Conservation (phyloP, 192 early-diverging fungal genomes). For the Coemansia guatemalensis region DNA sequence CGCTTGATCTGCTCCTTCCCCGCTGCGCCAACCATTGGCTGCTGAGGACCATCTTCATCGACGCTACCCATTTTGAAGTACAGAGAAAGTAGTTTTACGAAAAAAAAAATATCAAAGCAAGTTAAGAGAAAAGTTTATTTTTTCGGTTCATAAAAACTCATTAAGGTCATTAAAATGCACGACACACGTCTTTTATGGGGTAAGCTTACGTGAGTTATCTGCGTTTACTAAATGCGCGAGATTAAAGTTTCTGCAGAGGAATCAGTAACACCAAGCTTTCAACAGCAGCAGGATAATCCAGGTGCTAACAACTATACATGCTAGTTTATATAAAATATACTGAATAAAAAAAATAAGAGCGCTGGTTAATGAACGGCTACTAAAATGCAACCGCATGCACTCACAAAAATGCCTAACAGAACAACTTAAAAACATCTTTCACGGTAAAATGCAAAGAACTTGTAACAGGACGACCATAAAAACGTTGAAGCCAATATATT, state of each 20-base stretch:
- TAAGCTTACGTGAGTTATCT: not conserved
- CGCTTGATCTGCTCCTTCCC: slow-evolving; percentile 42
- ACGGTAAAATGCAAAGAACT: too few species aligned
- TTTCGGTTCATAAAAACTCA: not conserved
- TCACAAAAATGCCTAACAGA: too few species aligned
- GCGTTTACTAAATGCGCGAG: not conserved
- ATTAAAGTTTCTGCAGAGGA: not conserved
- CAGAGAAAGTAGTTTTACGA: not conserved
- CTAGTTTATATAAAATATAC: too few species aligned
- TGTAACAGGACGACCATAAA: too few species aligned
- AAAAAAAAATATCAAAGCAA: not conserved
- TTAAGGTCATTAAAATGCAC: not conserved
- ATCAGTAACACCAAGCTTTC: not conserved
- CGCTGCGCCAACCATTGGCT: slow-evolving; percentile 15
- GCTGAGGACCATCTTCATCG: slow-evolving; percentile 3
- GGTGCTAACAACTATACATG: too few species aligned
- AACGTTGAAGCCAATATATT: too few species aligned
- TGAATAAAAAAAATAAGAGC: too few species aligned
- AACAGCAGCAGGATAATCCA: too few species aligned
- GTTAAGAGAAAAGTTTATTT: not conserved
- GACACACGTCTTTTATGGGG: not conserved
- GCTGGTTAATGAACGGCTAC: too few species aligned
- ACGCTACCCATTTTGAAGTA: not conserved
- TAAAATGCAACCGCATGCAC: too few species aligned
- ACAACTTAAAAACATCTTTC: too few species aligned